phyloP scores from a whole-genome alignment of 2,329 filamentous ascomycete genomes.

The Penicillium decumbens region DNA sequence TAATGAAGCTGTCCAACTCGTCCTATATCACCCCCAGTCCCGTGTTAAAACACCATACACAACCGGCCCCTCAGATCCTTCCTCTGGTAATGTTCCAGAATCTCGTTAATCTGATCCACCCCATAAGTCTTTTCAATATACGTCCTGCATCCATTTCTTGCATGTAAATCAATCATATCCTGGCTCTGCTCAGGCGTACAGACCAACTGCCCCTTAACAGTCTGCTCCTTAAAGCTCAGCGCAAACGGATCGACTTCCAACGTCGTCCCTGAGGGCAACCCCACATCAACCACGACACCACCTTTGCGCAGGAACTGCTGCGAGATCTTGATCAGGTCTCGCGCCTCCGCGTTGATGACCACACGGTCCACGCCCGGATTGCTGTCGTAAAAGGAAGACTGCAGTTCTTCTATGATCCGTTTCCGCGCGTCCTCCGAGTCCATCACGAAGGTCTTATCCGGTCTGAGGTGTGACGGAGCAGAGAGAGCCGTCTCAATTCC shows the following conservation, averaged over 20 bases:
- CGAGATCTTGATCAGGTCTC: background rate
- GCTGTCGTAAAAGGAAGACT: background rate
- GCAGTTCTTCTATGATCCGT: background rate
- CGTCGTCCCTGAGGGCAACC: constrained; percentile 4
- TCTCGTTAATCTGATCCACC: constrained; percentile 15
- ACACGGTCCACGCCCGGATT: background rate
- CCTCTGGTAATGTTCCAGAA: constrained; percentile 13
- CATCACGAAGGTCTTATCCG: background rate
- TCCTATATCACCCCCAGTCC: no score
- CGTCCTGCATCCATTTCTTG: constrained; percentile 6
- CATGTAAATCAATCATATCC: constrained; percentile 14
- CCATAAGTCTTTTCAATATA: constrained; percentile 16
- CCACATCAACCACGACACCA: constrained; percentile 10
- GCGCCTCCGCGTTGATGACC: background rate
- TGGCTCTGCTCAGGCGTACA: constrained; percentile 13
- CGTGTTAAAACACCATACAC: constrained; percentile 11
- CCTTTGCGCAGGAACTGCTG: background rate
- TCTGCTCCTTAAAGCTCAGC: constrained; percentile 15
- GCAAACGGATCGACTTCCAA: constrained; percentile 15
- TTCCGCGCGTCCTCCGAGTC: background rate
- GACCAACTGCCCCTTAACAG: constrained; percentile 9
- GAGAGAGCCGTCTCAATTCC: background rate
- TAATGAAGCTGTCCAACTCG: no score
- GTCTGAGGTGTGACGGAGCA: background rate
- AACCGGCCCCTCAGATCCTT: constrained; percentile 10